Evolutionary conservation across 331 rosid genomes (phyloP), one percentile per base, ranked within the genome.

Genomic region (Malus hybrid): DNA sequence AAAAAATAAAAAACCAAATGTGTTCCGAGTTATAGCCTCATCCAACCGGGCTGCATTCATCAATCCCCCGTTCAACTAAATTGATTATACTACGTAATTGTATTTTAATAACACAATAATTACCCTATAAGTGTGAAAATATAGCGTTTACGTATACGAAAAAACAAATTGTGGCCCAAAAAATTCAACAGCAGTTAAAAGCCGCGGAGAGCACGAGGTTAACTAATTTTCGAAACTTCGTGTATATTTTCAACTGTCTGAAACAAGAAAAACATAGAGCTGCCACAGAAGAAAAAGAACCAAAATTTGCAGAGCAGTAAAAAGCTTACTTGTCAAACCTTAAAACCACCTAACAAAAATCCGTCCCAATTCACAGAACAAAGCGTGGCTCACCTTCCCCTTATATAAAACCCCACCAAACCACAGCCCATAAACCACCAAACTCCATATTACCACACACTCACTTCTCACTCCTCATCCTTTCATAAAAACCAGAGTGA

Each of bases 331-430:
- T 85, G 96, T 85, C 91, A 84, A 79, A 39, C 75, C 64, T 6
- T 19, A 78, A 10, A 82, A 74, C 91, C 90, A 90, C 85, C 88
- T 68, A 88, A 76, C 61, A 4, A 68, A 68, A 56, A 26, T 20
- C 6, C 72, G 78, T 67, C 78, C 77, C 48, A 44, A 12, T 63
- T 63, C 55, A 55, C 61, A 30, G 39, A 29, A 72, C 72, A 67
- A 75, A 66, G 73, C 57, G 85, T 84, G 96, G 96, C 74, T 83
- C 69, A 62, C 70, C 77, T 82, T 86, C 75, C 68, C 78, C 84
- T 69, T 76, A 66, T 83, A 77, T 82, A 72, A 33, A 56, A 30
- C 5, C 26, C 53, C 58, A 80, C 80, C 87, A 81, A 82, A 73
- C 82, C 82, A 44, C 62, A 68, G 4, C 80, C 74, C 81, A 72